Evolutionary conservation across 2,329 filamentous ascomycete species (phyloP), one percentile per base, ranked within the genome.

Genomic region (Phaeophleospora eucalypticola): DNA sequence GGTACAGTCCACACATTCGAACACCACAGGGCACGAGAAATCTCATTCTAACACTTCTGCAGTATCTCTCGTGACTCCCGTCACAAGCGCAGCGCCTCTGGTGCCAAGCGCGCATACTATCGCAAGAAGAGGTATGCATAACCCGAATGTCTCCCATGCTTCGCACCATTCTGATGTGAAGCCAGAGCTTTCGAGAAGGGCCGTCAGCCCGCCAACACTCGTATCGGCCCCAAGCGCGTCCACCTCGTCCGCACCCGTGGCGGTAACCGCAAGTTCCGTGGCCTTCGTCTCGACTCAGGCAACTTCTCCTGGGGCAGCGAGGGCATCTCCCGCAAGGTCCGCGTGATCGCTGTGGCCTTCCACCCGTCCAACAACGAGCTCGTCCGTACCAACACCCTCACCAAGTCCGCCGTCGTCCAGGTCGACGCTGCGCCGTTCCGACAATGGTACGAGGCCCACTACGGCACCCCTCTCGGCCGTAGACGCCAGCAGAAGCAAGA

Each of bases 351-450:
- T 69, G 94, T 98, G 78, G 86, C 85, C 73, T 98, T 89, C 87
- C 94, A 98, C 79, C 94, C 93, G 58, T 96, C 91, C 74, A 98
- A 98, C 90, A 98, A 98, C 89, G 93, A 98, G 81, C 84, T 98
- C 66, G 90, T 98, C 81, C 93, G 93, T 72, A 98, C 93, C 77
- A 98, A 98, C 86, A 97, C 93, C 80, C 83, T 98, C 74, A 98
- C 93, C 82, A 94, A 90, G 80, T 89, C 89, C 71, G 93, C 93
- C 78, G 88, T 98, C 70, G 88, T 98, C 74, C 93, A 98, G 82
- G 80, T 98, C 77, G 93, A 98, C 76, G 93, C 94, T 67, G 89
- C 93, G 58, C 93, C 93, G 64, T 98, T 98, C 88, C 83, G 93
- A 74, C 91, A 97, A 80, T 98, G 93, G 93, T 98, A 95, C 79